Base-by-base conservation (phyloP, 306 rosid species). In the Trifolium repens region DNA sequence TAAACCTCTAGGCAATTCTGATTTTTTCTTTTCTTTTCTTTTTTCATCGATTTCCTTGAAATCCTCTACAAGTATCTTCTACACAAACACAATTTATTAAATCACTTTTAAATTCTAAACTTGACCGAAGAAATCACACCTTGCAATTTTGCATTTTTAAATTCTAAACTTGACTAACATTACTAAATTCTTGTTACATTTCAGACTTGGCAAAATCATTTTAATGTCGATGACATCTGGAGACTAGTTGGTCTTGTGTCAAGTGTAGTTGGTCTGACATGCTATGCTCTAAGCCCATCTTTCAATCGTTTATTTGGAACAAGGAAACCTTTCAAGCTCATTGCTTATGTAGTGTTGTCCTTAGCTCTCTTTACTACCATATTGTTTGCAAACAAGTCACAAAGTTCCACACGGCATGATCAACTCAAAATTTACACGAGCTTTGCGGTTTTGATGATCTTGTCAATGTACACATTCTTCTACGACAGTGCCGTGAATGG, bases 251-350 rank as follows among this genome's bases (percentile, higher is more conserved):
- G 75, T 4, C 0, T 71, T 6, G 24, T 9, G 16, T 71, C 65
- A 53, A 19, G 52, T 52, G 2, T 19, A 54, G 19, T 35, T 10
- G 64, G 75, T 17, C 17, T 71, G 4, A 1, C 8, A 11, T 53
- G 75, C 53, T 7, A 16, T 54, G 65, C 65, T 71, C 22, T 11
- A 1, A 54, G 65, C 65, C 75, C 65, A 10, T 71, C 65, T 0
- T 71, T 71, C 65, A 42, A 9, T 42, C 46, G 46, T 42, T 42
- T 42, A 9, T 0, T 42, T 42, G 8, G 75, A 53, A 34, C 15
- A n/a, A 53, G 75, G 65, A 71, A 71, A 49, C 0, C n/a, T 53
- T 2, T 35, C 22, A 71, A 71, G 39, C 12, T 53, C 49, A 0
- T 22, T 37, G 52, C 35, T 37, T 53, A 37, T 2, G 50, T 52